These are phyloP conservation scores for Kwoniella bestiolae DNA, from an alignment of 768 basidiomycete species.

Conservation along the genomic window DNA sequence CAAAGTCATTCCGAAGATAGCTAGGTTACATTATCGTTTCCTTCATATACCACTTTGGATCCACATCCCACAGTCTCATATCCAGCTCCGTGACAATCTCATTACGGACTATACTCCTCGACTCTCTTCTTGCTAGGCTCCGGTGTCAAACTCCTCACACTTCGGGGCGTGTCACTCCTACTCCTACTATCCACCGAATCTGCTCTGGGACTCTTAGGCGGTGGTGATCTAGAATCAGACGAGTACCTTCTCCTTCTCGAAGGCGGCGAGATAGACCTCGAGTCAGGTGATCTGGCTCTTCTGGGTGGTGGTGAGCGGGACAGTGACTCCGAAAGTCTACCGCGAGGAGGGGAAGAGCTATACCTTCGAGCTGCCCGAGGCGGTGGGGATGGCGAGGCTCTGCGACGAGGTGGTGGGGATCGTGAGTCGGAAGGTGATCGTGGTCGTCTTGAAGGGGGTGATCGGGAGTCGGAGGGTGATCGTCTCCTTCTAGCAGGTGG, in stretches of 20 bases:
- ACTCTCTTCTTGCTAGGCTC: slow-evolving; percentile 36
- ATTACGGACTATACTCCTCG: slow-evolving; percentile 16
- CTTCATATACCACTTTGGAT: too few relatives aligned
- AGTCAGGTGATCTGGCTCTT: slow-evolving; percentile 1
- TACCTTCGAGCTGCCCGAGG: slow-evolving; percentile 13
- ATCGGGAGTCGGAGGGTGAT: slow-evolving; percentile 32
- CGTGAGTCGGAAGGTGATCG: slow-evolving; percentile 13
- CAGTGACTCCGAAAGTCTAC: slow-evolving; percentile 1
- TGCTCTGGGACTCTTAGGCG: slow-evolving; percentile 26
- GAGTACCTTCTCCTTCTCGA: slow-evolving; percentile 27
- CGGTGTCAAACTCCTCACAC: slow-evolving; percentile 47
- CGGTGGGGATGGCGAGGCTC: slow-evolving; percentile 5
- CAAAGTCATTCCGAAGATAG: too few relatives aligned
- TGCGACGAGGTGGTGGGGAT: slow-evolving; percentile 8
- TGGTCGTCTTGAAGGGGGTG: slow-evolving; percentile 24
- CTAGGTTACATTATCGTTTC: too few relatives aligned
- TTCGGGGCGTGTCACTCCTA: slow-evolving; percentile 13
- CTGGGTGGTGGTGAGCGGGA: slow-evolving; percentile 11
- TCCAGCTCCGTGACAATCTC: background rate
- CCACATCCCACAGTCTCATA: background rate
- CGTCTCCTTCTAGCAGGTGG: slow-evolving; percentile 39
- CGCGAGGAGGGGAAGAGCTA: slow-evolving; percentile 12
- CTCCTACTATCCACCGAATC: slow-evolving; percentile 18
- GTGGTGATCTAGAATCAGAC: slow-evolving; percentile 24
- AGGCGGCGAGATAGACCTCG: slow-evolving; percentile 19